Base-by-base conservation (phyloP, 352 stramenopile species). In the Phytopythium aichiense region DNA sequence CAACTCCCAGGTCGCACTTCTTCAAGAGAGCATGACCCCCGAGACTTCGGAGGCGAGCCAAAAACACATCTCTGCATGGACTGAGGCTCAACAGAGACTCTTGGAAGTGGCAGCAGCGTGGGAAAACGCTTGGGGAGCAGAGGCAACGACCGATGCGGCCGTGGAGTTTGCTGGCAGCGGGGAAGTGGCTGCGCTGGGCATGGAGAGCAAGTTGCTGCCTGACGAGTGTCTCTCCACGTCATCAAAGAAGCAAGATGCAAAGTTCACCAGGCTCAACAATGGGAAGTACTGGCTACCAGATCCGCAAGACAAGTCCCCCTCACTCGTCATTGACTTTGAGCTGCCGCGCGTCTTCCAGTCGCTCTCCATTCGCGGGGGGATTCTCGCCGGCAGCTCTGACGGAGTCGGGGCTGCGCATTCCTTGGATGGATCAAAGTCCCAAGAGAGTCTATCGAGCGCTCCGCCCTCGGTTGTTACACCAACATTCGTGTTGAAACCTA, bases 261-360 rank as follows among this genome's bases (percentile, higher is more conserved):
- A 90, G 55, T 61, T 69, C 22, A 70, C 74, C 1, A 76, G 83
- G 2, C 65, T 94, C 56, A 87, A 91, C 59, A 77, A 66, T 31
- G 9, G 60, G 12, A 73, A 88, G 42, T 87, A 73, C 52, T 93
- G 84, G 86, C 51, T 81, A 11, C 72, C 80, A 22, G 72, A 90
- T 7, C 60, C 74, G 11, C 64, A 79, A 25, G 86, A 94, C 46
- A 43, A 65, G 3, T 50, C 76, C 12, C 80, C 84, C 6, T 88
- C 83, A 2, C 37, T 91, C 2, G 69, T 87, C 11, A 68, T 95
- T 8, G 86, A 95, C 58, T 73, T 95, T 3, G 83, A 90, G 56
- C 69, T 89, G 23, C 81, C 84, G 12, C 73, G 81, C 7, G 81
- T 84, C 56, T 75, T 95, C 16, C 68, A 89, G 25, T 81, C 84